Evolutionary conservation across 768 basidiomycete species (phyloP), one percentile per base, ranked within the genome.

Genomic region (Auriculariales sp.): DNA sequence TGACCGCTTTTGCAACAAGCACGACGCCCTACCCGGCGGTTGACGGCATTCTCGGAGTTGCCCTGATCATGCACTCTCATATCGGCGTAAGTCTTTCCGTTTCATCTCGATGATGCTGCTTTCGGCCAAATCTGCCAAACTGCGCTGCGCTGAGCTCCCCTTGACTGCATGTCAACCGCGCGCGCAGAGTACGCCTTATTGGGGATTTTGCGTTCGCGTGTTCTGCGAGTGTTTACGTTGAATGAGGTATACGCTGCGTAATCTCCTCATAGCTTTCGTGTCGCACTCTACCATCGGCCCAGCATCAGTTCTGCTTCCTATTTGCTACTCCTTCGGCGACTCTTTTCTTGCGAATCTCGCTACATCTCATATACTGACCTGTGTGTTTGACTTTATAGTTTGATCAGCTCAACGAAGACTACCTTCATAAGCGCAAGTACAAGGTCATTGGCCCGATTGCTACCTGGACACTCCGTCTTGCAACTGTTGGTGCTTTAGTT

Each of bases 341-440:
- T n/a, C n/a, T n/a, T 39, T 6, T 36, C 14, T 15, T 9, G 25
- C 33, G 12, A 27, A 19, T 24, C 9, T 39, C 15, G n/a, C 9
- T 25, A n/a, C 10, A n/a, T 3, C 27, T 7, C 14, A 24, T 2
- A 27, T 2, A 22, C 15, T 35, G 29, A 51, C 27, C 9, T 2
- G 12, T 35, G 22, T 33, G 27, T 11, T 11, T 33, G 14, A 11
- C 3, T 31, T 11, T 30, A 22, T 54, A 91, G 85, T 90, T 91
- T 55, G 85, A 92, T 60, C 61, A 73, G 9, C 64, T 78, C 50
- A 50, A 94, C 36, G 79, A 83, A 46, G 95, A 98, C 71, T 99
- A 98, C 66, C 61, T 98, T 42, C 92, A 97, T 67, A 68, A 75
- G 24, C 86, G 94, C 65, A 98, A 99, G 67, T 95, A 85, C 73